phyloP scores from a whole-genome alignment of 805 yeast genomes.

The Lipomyces lipofer region DNA sequence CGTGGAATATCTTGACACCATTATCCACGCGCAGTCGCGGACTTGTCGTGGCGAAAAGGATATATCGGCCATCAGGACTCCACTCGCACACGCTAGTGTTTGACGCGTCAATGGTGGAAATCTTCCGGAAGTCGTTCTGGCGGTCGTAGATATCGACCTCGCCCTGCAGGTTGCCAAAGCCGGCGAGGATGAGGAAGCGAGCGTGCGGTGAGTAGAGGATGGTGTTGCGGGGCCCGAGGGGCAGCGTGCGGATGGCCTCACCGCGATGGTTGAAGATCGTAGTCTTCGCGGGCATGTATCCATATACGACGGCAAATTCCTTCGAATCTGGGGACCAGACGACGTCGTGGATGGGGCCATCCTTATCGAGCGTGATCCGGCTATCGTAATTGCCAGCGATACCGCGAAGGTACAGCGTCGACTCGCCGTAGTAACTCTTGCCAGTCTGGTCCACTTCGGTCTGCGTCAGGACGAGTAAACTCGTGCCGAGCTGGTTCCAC shows the following conservation, averaged over 20 bases:
- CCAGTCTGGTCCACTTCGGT: conserved; percentile 95
- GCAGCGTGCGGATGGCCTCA: conserved; percentile 75
- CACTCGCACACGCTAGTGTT: conserved; percentile 96
- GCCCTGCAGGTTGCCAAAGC: conserved; percentile 97
- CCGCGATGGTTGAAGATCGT: conserved; percentile 95
- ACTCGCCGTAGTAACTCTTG: conserved; percentile 95
- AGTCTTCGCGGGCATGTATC: conserved; percentile 96
- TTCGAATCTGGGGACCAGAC: conserved; percentile 96
- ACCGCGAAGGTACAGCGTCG: conserved; percentile 84
- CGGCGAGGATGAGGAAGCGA: conserved; percentile 86
- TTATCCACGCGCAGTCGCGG: conserved; percentile 97
- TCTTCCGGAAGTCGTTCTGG: conserved; percentile 75
- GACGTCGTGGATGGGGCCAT: conserved; percentile 96
- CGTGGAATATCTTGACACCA: conserved; percentile 92
- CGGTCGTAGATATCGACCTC: conserved; percentile 93
- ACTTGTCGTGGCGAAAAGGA: conserved; percentile 93
- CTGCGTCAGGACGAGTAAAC: conserved; percentile 86
- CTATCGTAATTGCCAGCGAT: conserved; percentile 91
- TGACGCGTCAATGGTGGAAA: conserved; percentile 82
- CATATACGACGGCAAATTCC: conserved; percentile 96
- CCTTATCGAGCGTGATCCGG: conserved; percentile 80
- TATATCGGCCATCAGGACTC: conserved; percentile 95
- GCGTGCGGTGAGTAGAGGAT: conserved; percentile 93
- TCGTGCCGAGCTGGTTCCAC: conserved; percentile 96
- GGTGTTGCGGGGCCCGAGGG: conserved; percentile 86